Evolutionary conservation across 768 basidiomycete species (phyloP).

Genomic region (Boletus coccyginus): DNA sequence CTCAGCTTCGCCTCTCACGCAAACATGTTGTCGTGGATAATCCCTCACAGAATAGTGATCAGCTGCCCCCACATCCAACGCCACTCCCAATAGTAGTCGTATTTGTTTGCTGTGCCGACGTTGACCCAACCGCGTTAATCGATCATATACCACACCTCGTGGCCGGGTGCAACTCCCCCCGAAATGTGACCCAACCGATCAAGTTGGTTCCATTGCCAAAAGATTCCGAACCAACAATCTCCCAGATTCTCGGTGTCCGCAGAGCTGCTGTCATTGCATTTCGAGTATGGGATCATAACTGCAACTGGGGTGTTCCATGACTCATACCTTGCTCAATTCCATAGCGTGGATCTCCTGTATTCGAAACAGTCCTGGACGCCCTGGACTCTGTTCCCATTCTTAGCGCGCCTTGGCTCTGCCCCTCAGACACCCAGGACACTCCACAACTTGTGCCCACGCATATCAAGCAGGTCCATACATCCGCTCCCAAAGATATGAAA

Average conservation of each 20-base stretch:
- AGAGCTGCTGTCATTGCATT: slow-evolving; percentile 66
- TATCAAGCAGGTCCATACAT: slow-evolving; percentile 77
- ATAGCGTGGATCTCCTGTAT: slow-evolving; percentile 42
- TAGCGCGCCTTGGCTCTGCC: slow-evolving; percentile 63
- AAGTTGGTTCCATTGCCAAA: slow-evolving; percentile 64
- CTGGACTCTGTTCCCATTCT: slow-evolving; percentile 53
- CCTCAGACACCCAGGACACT: slow-evolving; percentile 13
- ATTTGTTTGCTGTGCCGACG: slow-evolving; percentile 71
- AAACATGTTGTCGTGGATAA: slow-evolving; percentile 6
- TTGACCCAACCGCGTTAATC: slow-evolving; percentile 69
- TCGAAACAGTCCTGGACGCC: slow-evolving; percentile 35
- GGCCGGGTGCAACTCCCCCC: slow-evolving; percentile 65
- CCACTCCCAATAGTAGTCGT: slow-evolving; percentile 38
- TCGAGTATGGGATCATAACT: slow-evolving; percentile 47
- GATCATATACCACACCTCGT: slow-evolving; percentile 76
- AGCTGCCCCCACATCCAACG: background rate
- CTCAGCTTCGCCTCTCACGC: slow-evolving; percentile 40
- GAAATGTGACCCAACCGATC: slow-evolving; percentile 33
- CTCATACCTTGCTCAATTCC: slow-evolving; percentile 1
- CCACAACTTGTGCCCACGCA: slow-evolving; percentile 61
- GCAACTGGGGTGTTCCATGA: background rate
- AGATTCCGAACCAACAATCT: slow-evolving; percentile 61
- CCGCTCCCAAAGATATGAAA: slow-evolving; percentile 77
- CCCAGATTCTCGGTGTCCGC: slow-evolving; percentile 61
- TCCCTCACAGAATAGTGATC: background rate